Base-by-base conservation (phyloP, 192 early-diverging fungal species). In the Paraglomus brasilianum region DNA sequence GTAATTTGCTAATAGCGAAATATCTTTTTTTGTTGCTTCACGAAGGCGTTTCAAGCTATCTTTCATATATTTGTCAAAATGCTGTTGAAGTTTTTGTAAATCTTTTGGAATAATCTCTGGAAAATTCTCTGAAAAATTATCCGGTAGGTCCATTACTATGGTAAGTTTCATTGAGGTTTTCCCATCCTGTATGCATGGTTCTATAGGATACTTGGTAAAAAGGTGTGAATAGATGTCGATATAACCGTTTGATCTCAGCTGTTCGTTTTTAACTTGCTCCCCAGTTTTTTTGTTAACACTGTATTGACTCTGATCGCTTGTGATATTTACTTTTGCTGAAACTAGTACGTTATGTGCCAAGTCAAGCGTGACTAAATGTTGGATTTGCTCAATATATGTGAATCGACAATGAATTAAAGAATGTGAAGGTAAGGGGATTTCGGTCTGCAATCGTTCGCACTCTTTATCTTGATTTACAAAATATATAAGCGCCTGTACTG, bases 141-240 rank as follows among this genome's bases (percentile, higher is more conserved):
- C 5, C 5, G 49, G n/a, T n/a, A n/a, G 2, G n/a, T 67, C 66
- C 14, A 44, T 19, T 17, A 44, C 66, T 40, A 53, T 19, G 3
- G 66, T 67, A 30, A 52, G 14, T 41, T 17, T 41, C 36, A 67
- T 44, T 40, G 66, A 51, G 9, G 41, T 38, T 6, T 67, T 51
- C 13, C 22, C 30, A 14, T 19, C 38, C 8, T 51, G 50, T 22
- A 67, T 67, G n/a, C 50, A 42, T 22, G 15, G 41, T 51, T 30
- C 22, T 19, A 52, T 53, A 1, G 49, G 50, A 11, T 67, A 67
- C 42, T 67, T 67, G 19, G 66, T 67, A 21, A 53, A 67, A 22
- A 67, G 50, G 50, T 53, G 51, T 0, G 66, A 51, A 17, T 67
- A 67, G 42, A 50, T 51, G 44, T 67, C 66, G 30, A 67, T n/a